Base-by-base conservation (phyloP, 257 asterid species). In the Jacaranda mimosifolia region DNA sequence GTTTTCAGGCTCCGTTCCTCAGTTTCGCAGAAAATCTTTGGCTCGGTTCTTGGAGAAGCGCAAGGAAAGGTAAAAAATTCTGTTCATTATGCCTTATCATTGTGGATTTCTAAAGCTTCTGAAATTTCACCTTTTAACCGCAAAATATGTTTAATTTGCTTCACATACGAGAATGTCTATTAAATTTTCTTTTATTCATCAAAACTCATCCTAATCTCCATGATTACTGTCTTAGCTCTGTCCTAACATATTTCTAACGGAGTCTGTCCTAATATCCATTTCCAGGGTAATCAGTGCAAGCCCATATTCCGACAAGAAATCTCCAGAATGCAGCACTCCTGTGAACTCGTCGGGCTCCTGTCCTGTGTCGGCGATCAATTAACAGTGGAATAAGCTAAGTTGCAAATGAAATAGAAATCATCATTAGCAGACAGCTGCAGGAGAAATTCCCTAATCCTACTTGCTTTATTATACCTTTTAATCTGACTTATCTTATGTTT, bases 1-100 rank as follows among this genome's bases (percentile, higher is more conserved):
- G 2, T 74, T 73, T 76, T 72, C 85, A 94, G 97, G 49, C 58
- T 80, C 94, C 9, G 97, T 92, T 63, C 98, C 98, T 38, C 98
- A 94, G 81, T 91, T 87, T 74, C 98, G 98, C 13, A 79, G 86
- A 82, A 96, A 94, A 81, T 92, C 98, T 59, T 77, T 94, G 86
- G 95, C 94, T 60, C 94, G 96, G 45, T 94, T 94, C 76, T 74
- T 94, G 88, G 98, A 94, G 90, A 94, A 89, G 88, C 98, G 98
- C 79, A 91, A 88, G 78, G 98, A 91, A 76, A 91, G 98, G 98
- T 94, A 87, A 80, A 46, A 26, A 26, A 2, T 26, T 69, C 19
- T 40, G 45, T 52, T 60, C 43, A 52, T 12, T 5, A 12, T 13
- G 35, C 0, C 18, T 21, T 11, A 48, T 63, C 68, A 13, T 12